Percentiles rank a stretch among this genome's conserved stretches.
Conservation (phyloP, 306 rosid genomes). For the Ammopiptanthus mongolicus region DNA sequence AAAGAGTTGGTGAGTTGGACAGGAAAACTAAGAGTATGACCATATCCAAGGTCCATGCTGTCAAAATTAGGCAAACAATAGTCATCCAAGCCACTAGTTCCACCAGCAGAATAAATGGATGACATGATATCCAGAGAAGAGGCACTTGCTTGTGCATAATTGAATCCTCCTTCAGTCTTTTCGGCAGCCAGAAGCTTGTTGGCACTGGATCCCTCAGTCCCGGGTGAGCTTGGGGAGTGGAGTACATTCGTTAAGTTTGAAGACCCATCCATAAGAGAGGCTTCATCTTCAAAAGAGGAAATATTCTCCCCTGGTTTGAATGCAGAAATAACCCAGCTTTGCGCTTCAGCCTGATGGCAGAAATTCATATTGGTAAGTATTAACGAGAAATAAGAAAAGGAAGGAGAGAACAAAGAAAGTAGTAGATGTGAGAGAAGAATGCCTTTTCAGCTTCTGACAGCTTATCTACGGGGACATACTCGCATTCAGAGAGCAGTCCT, state of each 20-base stretch:
- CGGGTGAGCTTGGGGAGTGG: constrained; percentile 53
- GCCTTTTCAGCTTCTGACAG: constrained; percentile 84
- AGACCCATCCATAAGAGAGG: constrained; percentile 43
- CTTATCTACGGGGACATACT: constrained; percentile 58
- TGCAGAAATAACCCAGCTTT: constrained; percentile 56
- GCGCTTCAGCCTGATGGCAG: constrained; percentile 64
- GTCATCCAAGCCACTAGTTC: constrained; percentile 62
- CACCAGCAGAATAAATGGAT: constrained; percentile 63
- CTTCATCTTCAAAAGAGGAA: constrained; percentile 55
- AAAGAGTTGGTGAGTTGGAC: constrained; percentile 55
- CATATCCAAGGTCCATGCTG: constrained; percentile 55
- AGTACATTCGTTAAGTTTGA: constrained; percentile 39
- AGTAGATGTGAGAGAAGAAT: constrained; percentile 32
- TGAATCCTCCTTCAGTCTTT: constrained; percentile 55
- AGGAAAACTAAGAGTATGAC: constrained; percentile 50
- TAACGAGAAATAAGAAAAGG: constrained; percentile 9
- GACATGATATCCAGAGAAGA: constrained; percentile 80
- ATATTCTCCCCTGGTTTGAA: constrained; percentile 51
- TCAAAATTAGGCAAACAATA: constrained; percentile 55
- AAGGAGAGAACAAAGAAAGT: background rate
- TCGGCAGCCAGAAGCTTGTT: constrained; percentile 59
- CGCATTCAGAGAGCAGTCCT: constrained; percentile 64
- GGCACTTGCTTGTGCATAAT: constrained; percentile 49
- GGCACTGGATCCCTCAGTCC: constrained; percentile 52
- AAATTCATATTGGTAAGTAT: constrained; percentile 20